Conservation (phyloP, 2,329 filamentous ascomycete species). For the Diaporthe capsici region DNA sequence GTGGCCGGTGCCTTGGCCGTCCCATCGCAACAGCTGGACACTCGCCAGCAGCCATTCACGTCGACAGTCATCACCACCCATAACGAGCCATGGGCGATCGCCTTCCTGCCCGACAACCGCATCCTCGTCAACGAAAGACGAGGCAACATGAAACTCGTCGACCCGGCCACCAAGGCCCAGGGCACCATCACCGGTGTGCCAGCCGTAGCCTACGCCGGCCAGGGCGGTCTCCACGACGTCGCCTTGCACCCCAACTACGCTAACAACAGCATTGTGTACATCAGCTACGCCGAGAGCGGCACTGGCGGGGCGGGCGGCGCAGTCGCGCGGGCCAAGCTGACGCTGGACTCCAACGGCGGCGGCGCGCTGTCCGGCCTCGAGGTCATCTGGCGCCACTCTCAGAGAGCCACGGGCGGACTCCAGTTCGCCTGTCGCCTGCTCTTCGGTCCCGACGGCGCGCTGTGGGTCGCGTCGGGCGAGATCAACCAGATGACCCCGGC, state of each 20-base stretch:
- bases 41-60: constrained; percentile 49
- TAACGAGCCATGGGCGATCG: constrained; percentile 50
- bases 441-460: constrained; percentile 48
- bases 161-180: constrained; percentile 48
- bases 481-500: constrained; percentile 51
- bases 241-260: constrained; percentile 52
- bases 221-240: constrained; percentile 52
- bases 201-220: constrained; percentile 50
- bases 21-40: constrained; percentile 47
- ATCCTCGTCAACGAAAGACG: constrained; percentile 52
- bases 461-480: constrained; percentile 53
- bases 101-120: constrained; percentile 51
- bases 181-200: constrained; percentile 52
- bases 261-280: constrained; percentile 50
- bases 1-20: constrained; percentile 48
- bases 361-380: constrained; percentile 49
- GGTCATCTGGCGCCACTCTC: constrained; percentile 53
- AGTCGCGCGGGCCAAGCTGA: constrained; percentile 51
- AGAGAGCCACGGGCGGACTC: constrained; percentile 47
- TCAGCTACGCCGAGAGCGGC: constrained; percentile 52
- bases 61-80: constrained; percentile 44
- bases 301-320: constrained; percentile 45
- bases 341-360: constrained; percentile 48
- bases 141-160: constrained; percentile 50
- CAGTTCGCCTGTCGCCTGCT: constrained; percentile 52